These are phyloP conservation scores for Magnaporthiopsis rhizophila DNA, from an alignment of 2,329 filamentous ascomycete genomes.

Conservation along the genomic window DNA sequence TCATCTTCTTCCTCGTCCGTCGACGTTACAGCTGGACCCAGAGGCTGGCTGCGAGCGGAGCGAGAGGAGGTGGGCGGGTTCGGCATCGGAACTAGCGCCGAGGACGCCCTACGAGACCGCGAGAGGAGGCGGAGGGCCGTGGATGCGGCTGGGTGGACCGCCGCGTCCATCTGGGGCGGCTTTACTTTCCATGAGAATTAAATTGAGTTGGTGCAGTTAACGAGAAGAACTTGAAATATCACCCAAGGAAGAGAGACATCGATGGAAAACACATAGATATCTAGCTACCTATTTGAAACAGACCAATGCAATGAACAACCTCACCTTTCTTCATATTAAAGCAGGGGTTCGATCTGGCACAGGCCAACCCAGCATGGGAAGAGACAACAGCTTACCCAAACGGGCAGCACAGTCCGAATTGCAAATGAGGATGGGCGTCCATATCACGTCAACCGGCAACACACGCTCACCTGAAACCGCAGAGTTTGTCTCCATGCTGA, in stretches of 20 bases:
- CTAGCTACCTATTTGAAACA: not conserved
- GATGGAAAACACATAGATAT: no score
- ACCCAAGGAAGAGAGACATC: not conserved
- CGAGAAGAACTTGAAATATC: no score
- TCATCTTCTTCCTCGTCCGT: conserved; percentile 18
- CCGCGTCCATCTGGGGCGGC: conserved; percentile 39
- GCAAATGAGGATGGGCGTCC: not conserved
- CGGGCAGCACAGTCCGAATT: not conserved
- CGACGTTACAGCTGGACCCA: conserved; percentile 30
- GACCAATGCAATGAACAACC: not conserved
- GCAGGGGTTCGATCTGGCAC: not conserved
- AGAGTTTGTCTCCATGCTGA: not conserved
- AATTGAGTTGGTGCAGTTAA: no score
- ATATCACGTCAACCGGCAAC: not conserved
- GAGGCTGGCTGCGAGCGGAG: conserved; percentile 46
- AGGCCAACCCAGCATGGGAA: not conserved
- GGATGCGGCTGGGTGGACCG: conserved; percentile 37
- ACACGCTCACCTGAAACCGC: not conserved
- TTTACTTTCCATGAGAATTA: conserved; percentile 28
- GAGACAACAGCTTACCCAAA: not conserved
- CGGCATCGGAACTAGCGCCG: conserved; percentile 27
- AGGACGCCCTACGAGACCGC: conserved; percentile 37
- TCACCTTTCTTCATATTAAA: no score
- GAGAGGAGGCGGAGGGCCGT: conserved; percentile 30
- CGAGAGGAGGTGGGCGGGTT: conserved; percentile 33